phyloP scores from a whole-genome alignment of 345 rosid species.

The Pseudoturritis turrita region DNA sequence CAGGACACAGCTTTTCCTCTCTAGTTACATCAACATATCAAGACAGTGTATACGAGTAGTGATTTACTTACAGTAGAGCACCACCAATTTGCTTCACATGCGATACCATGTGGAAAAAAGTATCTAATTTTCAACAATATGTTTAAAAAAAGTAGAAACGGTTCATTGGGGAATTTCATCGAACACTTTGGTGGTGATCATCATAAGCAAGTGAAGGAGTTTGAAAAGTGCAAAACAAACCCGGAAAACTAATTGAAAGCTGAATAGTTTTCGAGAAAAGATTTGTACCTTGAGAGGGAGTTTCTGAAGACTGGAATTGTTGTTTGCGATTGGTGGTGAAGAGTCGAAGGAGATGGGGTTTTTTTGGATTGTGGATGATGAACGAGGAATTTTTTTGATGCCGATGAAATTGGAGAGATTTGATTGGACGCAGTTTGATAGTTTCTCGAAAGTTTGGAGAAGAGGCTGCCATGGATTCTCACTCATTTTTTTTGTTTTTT shows the following conservation, averaged over 20 bases:
- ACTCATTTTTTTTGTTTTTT: conserved; percentile 29
- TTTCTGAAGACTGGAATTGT: conserved; percentile 12
- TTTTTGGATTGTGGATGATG: conserved; percentile 15
- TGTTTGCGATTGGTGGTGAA: conserved; percentile 27
- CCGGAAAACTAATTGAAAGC: background rate
- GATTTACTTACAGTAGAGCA: background rate
- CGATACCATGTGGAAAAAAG: background rate
- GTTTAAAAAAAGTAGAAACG: background rate
- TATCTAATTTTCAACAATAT: background rate
- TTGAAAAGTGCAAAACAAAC: background rate
- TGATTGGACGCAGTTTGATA: conserved; percentile 49
- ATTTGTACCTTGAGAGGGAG: conserved; percentile 41
- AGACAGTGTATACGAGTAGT: background rate
- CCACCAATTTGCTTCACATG: background rate
- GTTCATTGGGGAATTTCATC: conserved; percentile 42
- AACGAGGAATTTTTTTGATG: conserved; percentile 1
- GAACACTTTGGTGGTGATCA: conserved; percentile 37
- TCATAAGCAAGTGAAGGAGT: background rate
- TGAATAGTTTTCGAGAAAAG: background rate
- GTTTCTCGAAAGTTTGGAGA: conserved; percentile 38
- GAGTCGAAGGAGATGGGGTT: conserved; percentile 39
- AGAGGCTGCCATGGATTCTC: conserved; percentile 56
- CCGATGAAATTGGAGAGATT: conserved; percentile 48
- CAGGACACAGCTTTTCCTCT: background rate
- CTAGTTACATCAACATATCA: background rate